phyloP scores from a whole-genome alignment of 2,329 filamentous ascomycete genomes.

The Neofusicoccum parvum region DNA sequence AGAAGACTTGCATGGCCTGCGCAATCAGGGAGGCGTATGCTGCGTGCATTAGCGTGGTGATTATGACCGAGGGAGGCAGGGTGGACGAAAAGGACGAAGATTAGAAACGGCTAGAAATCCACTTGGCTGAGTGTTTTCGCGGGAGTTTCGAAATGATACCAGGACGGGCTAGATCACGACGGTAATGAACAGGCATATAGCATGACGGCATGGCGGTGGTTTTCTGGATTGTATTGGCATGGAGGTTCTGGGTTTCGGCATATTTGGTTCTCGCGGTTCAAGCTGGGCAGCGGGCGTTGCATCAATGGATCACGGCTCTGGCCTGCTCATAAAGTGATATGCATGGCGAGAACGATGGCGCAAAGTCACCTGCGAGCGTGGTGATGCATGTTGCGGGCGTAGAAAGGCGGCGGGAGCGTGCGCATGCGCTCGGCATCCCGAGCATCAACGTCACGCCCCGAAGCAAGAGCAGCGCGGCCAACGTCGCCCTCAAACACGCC shows the following conservation, averaged over 20 bases:
- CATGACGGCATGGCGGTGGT: conserved; percentile 2
- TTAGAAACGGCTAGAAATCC: not conserved
- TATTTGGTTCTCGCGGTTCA: not conserved
- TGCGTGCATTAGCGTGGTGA: conserved; percentile 71
- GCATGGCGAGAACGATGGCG: no score
- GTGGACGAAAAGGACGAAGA: conserved; percentile 47
- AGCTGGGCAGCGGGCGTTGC: not conserved
- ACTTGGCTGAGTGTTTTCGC: not conserved
- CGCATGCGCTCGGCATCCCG: conserved; percentile 8
- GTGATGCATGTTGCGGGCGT: not conserved
- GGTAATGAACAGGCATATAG: conserved; percentile 10
- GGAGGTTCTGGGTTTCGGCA: not conserved
- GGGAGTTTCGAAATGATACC: conserved; percentile 3
- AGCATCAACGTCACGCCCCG: conserved; percentile 18
- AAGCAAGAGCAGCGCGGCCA: conserved; percentile 15
- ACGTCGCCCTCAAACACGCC: not conserved
- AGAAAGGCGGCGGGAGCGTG: conserved; percentile 4
- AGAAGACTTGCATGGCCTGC: conserved; percentile 72
- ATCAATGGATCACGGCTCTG: not conserved
- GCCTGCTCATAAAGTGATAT: no score
- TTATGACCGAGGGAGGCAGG: conserved; percentile 56
- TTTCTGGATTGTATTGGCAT: not conserved
- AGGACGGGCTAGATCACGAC: conserved; percentile 4
- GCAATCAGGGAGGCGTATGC: conserved; percentile 76
- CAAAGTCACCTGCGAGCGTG: not conserved